Evolutionary conservation across 2,329 filamentous ascomycete genomes (phyloP).

Genomic region (Calonectria pseudoreteaudii): DNA sequence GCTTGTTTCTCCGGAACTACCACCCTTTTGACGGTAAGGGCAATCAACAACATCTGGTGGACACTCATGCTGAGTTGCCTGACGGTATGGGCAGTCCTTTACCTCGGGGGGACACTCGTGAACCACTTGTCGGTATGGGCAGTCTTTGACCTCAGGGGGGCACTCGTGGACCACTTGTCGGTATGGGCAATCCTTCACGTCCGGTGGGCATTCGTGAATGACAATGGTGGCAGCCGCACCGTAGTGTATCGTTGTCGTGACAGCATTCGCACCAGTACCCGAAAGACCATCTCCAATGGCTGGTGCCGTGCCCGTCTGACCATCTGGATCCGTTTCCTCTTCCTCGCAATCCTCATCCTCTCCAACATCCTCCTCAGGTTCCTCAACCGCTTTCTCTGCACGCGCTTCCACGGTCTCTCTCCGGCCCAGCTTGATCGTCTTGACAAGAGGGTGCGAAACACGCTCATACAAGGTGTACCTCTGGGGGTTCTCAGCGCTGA

Average conservation of each 20-base stretch:
- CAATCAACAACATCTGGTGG: background rate
- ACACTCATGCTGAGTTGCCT: background rate
- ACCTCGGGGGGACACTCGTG: background rate
- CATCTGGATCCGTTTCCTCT: background rate
- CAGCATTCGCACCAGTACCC: background rate
- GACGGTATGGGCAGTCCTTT: background rate
- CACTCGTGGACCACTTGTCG: background rate
- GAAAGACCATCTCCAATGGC: background rate
- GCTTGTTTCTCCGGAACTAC: background rate
- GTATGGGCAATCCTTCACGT: background rate
- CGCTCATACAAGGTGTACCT: conserved; percentile 31
- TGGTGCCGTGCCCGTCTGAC: background rate
- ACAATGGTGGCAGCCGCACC: background rate
- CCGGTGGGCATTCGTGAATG: background rate
- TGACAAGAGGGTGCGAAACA: background rate
- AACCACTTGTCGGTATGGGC: background rate
- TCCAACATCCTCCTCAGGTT: background rate
- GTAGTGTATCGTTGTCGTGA: background rate
- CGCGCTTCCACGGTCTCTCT: background rate
- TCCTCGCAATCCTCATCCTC: background rate
- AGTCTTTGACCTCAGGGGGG: background rate
- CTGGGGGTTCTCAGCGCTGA: conserved; percentile 14
- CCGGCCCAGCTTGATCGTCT: background rate
- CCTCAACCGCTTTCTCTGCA: background rate
- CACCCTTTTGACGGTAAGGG: background rate